Conservation (phyloP, 805 yeast species). For the Candida maris region DNA sequence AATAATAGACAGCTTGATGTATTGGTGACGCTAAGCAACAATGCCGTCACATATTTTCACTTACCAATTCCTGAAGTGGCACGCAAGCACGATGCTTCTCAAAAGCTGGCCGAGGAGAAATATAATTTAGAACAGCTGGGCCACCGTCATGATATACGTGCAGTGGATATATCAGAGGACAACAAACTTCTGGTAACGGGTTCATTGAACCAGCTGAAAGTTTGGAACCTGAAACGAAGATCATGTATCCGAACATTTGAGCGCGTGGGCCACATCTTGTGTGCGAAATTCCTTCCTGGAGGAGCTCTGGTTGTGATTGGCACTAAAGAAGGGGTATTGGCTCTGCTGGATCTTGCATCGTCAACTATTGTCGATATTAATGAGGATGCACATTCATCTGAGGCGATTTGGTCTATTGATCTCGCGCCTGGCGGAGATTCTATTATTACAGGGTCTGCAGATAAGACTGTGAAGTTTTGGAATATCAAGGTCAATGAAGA, state of each 20-base stretch:
- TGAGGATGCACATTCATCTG: constrained; percentile 69
- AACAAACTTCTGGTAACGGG: constrained; percentile 81
- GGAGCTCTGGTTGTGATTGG: constrained; percentile 85
- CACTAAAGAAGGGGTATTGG: constrained; percentile 80
- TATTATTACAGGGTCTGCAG: constrained; percentile 90
- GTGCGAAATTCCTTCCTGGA: constrained; percentile 84
- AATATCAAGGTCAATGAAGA: constrained; percentile 66
- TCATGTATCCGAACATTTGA: constrained; percentile 84
- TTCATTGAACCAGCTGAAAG: constrained; percentile 81
- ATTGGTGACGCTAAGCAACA: constrained; percentile 63
- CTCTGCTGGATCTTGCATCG: constrained; percentile 80
- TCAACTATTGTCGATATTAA: constrained; percentile 68
- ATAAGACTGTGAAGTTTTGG: constrained; percentile 89
- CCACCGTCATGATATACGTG: constrained; percentile 84
- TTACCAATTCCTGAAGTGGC: constrained; percentile 54
- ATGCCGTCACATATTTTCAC: constrained; percentile 67
- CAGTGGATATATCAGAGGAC: constrained; percentile 79
- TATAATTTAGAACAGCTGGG: constrained; percentile 73
- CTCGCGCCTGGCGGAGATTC: constrained; percentile 80
- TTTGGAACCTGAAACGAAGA: constrained; percentile 77
- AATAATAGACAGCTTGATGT: constrained; percentile 52
- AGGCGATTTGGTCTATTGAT: constrained; percentile 88
- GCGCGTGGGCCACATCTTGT: constrained; percentile 75
- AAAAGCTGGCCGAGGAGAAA: constrained; percentile 41
- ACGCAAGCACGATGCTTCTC: constrained; percentile 44